Evolutionary conservation across 805 yeast genomes (phyloP), one percentile per base, ranked within the genome.

Genomic region (Candida succiphila): DNA sequence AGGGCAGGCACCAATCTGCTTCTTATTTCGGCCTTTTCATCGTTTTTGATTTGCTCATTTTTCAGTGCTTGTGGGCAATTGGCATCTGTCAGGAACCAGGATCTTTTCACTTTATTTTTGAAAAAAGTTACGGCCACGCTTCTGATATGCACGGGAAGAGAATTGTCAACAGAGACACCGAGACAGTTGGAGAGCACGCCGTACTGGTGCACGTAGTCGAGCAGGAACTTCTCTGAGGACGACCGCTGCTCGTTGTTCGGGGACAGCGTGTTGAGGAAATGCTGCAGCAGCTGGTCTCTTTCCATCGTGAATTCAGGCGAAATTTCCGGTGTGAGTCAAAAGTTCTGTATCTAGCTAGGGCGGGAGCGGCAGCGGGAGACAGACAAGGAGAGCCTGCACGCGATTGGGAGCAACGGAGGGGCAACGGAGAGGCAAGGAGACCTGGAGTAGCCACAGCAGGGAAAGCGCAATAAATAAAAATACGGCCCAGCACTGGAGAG

Each of bases 101-200:
- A 65, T 25, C 72, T 65, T 13, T 65, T 60, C 17, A 86, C 66
- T 36, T 76, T 67, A 54, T 89, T 88, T 53, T 89, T 89, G 54
- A 86, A 73, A 54, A 75, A 85, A 4, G 89, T 77, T 0, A 92
- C 87, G 2, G 94, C 80, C 10, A 94, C 83, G 31, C 74, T 61
- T 44, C 77, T 70, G 32, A 81, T 65, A 17, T 65, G 70, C 2
- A 58, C 55, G 5, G 73, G 61, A 13, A 69, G 52, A 15, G 54
- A 41, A 9, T 46, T 44, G 33, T 67, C 72, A 10, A 47, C 43
- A 17, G 61, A 53, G 38, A 71, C 55, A 19, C 64, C 71, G 17
- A 70, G 56, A 31, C 68, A 58, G 39, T 57, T 60, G 8, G 63
- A 56, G 12, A 70, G 57, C 40, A 65, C 65, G 6, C 73, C 72